These are phyloP conservation scores for Diplogelasinospora grovesii DNA, from an alignment of 495 filamentous ascomycete species.

Conservation along the genomic window DNA sequence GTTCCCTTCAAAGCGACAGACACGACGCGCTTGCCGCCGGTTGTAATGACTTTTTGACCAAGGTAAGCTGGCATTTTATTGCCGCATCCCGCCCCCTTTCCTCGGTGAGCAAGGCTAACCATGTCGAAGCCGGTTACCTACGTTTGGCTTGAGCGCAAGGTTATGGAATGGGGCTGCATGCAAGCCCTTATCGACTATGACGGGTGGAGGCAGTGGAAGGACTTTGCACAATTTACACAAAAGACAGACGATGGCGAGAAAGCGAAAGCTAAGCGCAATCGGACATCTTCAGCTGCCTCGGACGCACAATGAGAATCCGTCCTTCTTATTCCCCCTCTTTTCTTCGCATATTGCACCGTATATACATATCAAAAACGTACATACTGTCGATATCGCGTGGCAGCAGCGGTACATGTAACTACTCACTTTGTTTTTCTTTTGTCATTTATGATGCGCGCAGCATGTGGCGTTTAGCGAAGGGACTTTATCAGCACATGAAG, in stretches of 20 bases:
- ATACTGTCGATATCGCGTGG: too few species aligned
- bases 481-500: slow-evolving; percentile 5
- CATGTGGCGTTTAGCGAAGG: not conserved
- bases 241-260: slow-evolving; percentile 27
- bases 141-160: slow-evolving; percentile 93
- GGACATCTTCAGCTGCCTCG: slow-evolving; percentile 20
- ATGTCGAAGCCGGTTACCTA: slow-evolving; percentile 78
- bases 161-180: slow-evolving; percentile 99
- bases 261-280: slow-evolving; percentile 33
- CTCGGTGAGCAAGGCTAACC: too few species aligned
- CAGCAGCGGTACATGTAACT: too few species aligned
- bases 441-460: not conserved
- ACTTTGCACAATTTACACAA: slow-evolving; percentile 47
- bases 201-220: slow-evolving; percentile 96
- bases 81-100: not conserved
- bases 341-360: not conserved
- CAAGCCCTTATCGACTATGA: slow-evolving; percentile 98
- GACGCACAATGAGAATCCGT: too few species aligned
- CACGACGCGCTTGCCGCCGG: slow-evolving; percentile 93
- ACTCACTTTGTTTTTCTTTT: too few species aligned
- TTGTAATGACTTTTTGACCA: slow-evolving; percentile 97
- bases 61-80: slow-evolving; percentile 50
- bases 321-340: too few species aligned
- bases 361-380: not conserved
- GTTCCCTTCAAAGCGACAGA: slow-evolving; percentile 84